Evolutionary conservation across 1,139 yeast genomes (phyloP).

Genomic region (Hemisphaericaspora lyxosophila): DNA sequence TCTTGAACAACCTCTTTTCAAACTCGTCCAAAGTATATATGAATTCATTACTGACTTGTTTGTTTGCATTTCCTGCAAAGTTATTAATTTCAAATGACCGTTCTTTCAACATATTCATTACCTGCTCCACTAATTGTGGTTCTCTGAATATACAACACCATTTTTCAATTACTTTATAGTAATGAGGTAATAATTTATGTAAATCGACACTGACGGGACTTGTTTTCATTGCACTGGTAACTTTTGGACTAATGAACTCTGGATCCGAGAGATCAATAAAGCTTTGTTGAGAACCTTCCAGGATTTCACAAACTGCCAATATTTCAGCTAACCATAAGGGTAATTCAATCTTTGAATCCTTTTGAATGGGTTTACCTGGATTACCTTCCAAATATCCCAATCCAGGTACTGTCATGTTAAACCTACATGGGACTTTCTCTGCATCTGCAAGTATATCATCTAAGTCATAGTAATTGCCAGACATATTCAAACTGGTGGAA

Average conservation of each 20-base stretch:
- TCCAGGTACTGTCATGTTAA: slow-evolving; percentile 78
- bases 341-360: slow-evolving; percentile 69
- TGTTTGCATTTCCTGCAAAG: slow-evolving; percentile 58
- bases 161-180: slow-evolving; percentile 64
- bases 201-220: slow-evolving; percentile 68
- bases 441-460: slow-evolving; percentile 82
- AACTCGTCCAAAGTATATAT: slow-evolving; percentile 70
- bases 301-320: slow-evolving; percentile 56
- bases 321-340: slow-evolving; percentile 91
- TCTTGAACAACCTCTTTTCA: slow-evolving; percentile 61
- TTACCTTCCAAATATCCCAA: slow-evolving; percentile 86
- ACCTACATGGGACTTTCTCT: slow-evolving; percentile 73
- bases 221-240: slow-evolving; percentile 79
- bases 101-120: slow-evolving; percentile 55
- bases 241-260: slow-evolving; percentile 59
- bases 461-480: slow-evolving; percentile 62
- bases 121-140: slow-evolving; percentile 55
- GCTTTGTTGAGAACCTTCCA: slow-evolving; percentile 45
- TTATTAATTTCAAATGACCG: slow-evolving; percentile 73
- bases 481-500: no score
- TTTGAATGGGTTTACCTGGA: slow-evolving; percentile 62
- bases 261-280: slow-evolving; percentile 72
- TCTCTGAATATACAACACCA: slow-evolving; percentile 76
- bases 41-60: slow-evolving; percentile 49
- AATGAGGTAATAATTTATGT: slow-evolving; percentile 65